phyloP scores from a whole-genome alignment of 192 early-diverging fungal genomes.

The Entomortierella parvispora region DNA sequence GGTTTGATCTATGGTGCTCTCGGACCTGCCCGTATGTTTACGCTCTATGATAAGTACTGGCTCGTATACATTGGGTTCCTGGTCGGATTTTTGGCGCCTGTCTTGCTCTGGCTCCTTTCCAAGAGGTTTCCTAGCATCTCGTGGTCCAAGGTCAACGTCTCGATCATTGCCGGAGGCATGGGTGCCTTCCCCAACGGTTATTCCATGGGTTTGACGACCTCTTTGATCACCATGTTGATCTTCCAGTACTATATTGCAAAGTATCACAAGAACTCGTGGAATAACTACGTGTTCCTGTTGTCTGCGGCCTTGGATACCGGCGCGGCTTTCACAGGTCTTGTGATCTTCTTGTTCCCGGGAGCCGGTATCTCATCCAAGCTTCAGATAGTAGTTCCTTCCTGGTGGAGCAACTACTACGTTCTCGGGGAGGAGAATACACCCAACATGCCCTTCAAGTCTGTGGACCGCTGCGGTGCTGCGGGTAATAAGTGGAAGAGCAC shows the following conservation, averaged over 20 bases:
- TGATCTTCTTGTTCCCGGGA: slow-evolving; percentile 60
- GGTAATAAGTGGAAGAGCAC: background rate
- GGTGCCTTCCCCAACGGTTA: slow-evolving; percentile 60
- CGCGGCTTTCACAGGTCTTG: slow-evolving; percentile 54
- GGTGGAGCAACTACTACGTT: slow-evolving; percentile 20
- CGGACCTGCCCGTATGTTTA: slow-evolving; percentile 72
- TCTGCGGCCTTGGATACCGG: slow-evolving; percentile 74
- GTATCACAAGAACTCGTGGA: slow-evolving; percentile 61
- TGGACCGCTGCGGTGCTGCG: slow-evolving; percentile 16
- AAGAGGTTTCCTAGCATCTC: slow-evolving; percentile 57
- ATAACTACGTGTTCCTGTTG: slow-evolving; percentile 73
- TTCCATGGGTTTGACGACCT: slow-evolving; percentile 27
- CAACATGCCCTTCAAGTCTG: background rate
- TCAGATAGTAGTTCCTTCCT: background rate
- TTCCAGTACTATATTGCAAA: slow-evolving; percentile 62
- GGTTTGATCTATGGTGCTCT: slow-evolving; percentile 79
- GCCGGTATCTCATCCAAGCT: slow-evolving; percentile 38
- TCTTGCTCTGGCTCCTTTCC: slow-evolving; percentile 63
- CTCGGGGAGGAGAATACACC: background rate
- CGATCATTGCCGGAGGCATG: slow-evolving; percentile 57
- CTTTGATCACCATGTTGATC: slow-evolving; percentile 47
- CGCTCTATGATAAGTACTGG: slow-evolving; percentile 43
- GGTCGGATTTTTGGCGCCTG: slow-evolving; percentile 60
- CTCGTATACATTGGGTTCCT: slow-evolving; percentile 52
- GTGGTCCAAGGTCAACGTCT: slow-evolving; percentile 58